Evolutionary conservation across 805 yeast genomes (phyloP), one percentile per base, ranked within the genome.

Genomic region (Ogataea parapolymorpha): DNA sequence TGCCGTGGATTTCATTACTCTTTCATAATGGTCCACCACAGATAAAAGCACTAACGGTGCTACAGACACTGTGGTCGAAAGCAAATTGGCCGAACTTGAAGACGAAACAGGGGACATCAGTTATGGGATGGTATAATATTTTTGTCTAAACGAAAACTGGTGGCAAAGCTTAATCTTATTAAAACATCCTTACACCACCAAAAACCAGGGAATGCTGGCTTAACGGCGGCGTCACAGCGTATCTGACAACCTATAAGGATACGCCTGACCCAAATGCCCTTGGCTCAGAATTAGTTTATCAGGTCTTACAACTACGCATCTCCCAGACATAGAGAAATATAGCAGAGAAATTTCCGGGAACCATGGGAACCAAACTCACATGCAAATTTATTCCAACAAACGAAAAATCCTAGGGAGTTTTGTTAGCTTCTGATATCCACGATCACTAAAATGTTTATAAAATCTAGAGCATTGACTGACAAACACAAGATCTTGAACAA

Each of bases 31-130:
- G 66, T 93, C 99, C 29, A 91, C 95, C 12, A 87, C 96, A 0
- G 97, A 89, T 32, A 93, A 74, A 20, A 93, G 76, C 32, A 93
- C 99, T 59, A 93, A 70, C 15, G 99, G 99, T 2, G 99, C 96
- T 30, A 93, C 96, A 1, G 95, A 75, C 16, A 91, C 97, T 20
- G 45, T 32, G 12, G 48, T 41, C 6, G 44, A 29, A 18, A 44
- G 31, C 34, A 48, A 26, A 18, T 31, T 31, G 11, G 43, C 34
- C 44, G 78, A 80, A 35, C 40, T 48, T 9, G 51, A 32, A 25
- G 51, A 48, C 6, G 49, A 35, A 20, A 42, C 37, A 8, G 49
- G 43, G 20, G 43, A 40, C 43, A 40, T 40, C 15, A 13, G 5
- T 26, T 15, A 26, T 20, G 22, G 15, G 15, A 26, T 26, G 8